Base-by-base conservation (phyloP, 2,329 filamentous ascomycete species). In the Mycosphaerella sp. region DNA sequence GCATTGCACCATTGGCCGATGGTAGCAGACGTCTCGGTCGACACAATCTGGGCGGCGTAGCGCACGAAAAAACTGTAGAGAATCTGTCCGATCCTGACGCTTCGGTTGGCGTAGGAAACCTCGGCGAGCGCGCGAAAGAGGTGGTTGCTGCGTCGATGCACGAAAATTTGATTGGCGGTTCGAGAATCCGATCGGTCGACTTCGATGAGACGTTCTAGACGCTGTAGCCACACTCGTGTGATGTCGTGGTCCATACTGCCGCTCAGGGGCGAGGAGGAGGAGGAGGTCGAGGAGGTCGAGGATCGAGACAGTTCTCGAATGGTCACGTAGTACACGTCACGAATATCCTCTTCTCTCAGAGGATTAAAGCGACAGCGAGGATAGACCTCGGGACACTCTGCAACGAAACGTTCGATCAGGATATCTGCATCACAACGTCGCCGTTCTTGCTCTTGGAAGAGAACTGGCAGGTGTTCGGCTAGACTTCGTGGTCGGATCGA, bases 1-100 rank as follows among this genome's bases (percentile, higher is more conserved):
- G 52, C 52, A 34, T 54, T 50, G 47, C 52, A 54, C 52, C 52
- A 54, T 27, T 54, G 52, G 4, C 46, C 47, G 27, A 54, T 46
- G n/a, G 52, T 54, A 8, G 52, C 52, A 2, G 47, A 50, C 9
- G 42, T 46, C 14, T 54, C 52, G 5, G 42, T 36, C 13, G 42
- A 42, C 6, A 50, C 52, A 16, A 54, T 54, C 4, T 41, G 48
- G 10, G 52, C 43, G 18, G 42, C 52, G 35, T 54, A 39, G 37
- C 48, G 52, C 7, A 50, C 17, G 39, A 54, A 54, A 42, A 54
- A 54, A 25, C 16, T 46, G 47, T 49, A 32, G 9, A 54, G 32
- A 7, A 54, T 32, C n/a, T 44, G 41, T 9, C 52, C 52, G 8
- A 54, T 40, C 28, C 52, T 28, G 12, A 34, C 17, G 17, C 46